These are phyloP conservation scores for Mucor irregularis DNA, from an alignment of 371 early-diverging fungal species.

Conservation along the genomic window DNA sequence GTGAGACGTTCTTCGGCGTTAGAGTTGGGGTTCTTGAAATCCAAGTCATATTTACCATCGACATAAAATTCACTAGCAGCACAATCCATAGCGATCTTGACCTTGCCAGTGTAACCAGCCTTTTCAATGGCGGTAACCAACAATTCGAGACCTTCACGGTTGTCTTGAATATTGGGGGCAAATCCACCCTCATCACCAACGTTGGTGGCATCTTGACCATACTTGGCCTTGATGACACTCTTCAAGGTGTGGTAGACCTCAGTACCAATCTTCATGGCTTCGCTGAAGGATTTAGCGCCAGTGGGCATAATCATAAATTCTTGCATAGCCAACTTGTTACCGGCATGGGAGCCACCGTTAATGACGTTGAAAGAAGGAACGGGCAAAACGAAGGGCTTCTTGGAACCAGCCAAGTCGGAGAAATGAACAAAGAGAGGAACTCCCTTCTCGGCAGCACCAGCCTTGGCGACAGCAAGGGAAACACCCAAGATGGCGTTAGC, in stretches of 20 bases:
- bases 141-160: constrained; percentile 96
- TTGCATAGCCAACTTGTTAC: constrained; percentile 99
- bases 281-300: constrained; percentile 90
- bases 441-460: constrained; percentile 92
- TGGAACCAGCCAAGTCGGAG: constrained; percentile 81
- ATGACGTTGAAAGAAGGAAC: constrained; percentile 99
- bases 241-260: constrained; percentile 98
- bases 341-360: constrained; percentile 99
- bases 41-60: constrained; percentile 95
- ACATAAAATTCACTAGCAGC: constrained; percentile 99
- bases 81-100: constrained; percentile 98
- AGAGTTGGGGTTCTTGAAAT: constrained; percentile 93
- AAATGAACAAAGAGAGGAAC: constrained; percentile 95
- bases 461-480: constrained; percentile 95
- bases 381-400: constrained; percentile 91
- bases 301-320: constrained; percentile 99
- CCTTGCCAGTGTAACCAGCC: constrained; percentile 94
- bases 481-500: constrained; percentile 99
- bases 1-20: constrained; percentile 76
- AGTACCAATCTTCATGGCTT: constrained; percentile 97
- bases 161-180: constrained; percentile 98
- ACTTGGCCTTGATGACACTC: constrained; percentile 95
- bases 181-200: constrained; percentile 99
- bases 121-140: constrained; percentile 87
- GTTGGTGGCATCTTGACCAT: constrained; percentile 97